Conservation (phyloP, 208 protist genomes). For the Lotmaria passim region DNA sequence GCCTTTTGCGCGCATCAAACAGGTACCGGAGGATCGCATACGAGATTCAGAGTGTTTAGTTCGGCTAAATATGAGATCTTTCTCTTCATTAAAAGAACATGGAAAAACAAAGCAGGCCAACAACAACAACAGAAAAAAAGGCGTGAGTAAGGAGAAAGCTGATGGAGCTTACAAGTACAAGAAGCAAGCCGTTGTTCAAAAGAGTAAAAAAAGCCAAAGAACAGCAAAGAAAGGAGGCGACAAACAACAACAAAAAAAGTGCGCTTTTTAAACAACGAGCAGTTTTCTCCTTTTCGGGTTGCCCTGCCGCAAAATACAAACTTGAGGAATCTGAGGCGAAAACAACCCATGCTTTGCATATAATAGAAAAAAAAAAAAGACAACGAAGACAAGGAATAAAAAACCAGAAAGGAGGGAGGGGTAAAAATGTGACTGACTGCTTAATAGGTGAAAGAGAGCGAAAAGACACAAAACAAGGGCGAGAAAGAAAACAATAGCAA, state of each 20-base stretch:
- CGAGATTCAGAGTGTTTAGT: too few species aligned
- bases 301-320: too few species aligned
- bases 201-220: not conserved
- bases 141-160: not conserved
- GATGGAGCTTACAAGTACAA: not conserved
- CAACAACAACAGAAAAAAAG: not conserved
- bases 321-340: too few species aligned
- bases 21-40: too few species aligned
- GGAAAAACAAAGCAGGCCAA: too few species aligned
- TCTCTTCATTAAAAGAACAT: too few species aligned
- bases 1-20: too few species aligned
- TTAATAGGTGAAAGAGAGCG: not conserved
- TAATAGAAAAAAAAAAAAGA: constrained; percentile 2
- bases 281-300: too few species aligned
- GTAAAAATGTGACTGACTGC: not conserved
- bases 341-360: too few species aligned
- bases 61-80: too few species aligned
- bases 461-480: constrained; percentile 2
- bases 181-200: not conserved
- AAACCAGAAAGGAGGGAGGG: not conserved
- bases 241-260: constrained; percentile 1
- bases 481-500: not conserved
- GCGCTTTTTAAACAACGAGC: not conserved
- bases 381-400: not conserved
- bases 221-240: not conserved